These are phyloP conservation scores for Beauveria australis DNA, from an alignment of 2,329 filamentous ascomycete genomes.

Conservation along the genomic window DNA sequence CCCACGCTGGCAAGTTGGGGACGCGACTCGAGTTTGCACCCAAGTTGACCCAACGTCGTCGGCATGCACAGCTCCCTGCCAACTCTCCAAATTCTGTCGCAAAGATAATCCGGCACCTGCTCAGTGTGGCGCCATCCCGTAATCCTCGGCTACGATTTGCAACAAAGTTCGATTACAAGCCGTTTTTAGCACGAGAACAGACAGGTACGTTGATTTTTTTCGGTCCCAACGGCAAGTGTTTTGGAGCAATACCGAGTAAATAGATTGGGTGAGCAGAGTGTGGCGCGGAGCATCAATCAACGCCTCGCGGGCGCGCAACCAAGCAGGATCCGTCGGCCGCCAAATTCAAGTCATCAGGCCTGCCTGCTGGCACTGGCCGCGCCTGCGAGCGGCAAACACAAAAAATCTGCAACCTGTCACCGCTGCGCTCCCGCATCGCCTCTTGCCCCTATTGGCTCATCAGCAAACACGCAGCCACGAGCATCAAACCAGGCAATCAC, in stretches of 20 bases:
- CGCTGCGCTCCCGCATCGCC: background rate
- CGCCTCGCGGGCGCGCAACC: background rate
- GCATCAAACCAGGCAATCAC: background rate
- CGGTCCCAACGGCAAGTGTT: background rate
- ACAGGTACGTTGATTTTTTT: background rate
- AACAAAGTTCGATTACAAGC: background rate
- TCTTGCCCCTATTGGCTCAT: background rate
- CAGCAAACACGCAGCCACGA: slow-evolving; percentile 1
- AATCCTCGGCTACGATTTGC: background rate
- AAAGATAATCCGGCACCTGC: background rate
- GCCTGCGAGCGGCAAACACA: slow-evolving; percentile 8
- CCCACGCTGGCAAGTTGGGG: background rate
- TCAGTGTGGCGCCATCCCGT: background rate
- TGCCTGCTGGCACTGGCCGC: background rate
- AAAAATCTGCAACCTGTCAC: slow-evolving; percentile 6
- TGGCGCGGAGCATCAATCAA: slow-evolving; percentile 3
- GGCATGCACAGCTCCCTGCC: background rate
- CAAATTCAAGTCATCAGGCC: background rate
- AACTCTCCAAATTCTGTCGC: background rate
- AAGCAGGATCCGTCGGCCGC: slow-evolving; percentile 5
- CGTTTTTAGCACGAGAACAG: background rate
- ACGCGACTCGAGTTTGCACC: no score
- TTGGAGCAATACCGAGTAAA: background rate
- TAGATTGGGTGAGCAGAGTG: background rate
- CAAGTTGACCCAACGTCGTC: no score